A percentile compares a stretch with the other conserved stretches of the same genome.
These are phyloP conservation scores for Rubia peregrina DNA, from an alignment of 305 asterid genomes.

Conservation along the genomic window DNA sequence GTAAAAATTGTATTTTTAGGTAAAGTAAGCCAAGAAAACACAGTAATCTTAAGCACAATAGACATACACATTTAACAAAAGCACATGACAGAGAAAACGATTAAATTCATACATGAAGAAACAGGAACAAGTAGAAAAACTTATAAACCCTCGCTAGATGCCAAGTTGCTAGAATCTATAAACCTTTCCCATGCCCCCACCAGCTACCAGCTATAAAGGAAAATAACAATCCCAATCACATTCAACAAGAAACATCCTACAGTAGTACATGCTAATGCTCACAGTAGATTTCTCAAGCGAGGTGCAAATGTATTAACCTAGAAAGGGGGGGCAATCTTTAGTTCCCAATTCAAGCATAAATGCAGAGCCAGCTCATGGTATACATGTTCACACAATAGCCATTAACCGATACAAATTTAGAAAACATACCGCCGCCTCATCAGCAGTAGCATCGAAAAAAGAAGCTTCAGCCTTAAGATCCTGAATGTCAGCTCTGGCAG, in stretches of 20 bases:
- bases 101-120: not conserved
- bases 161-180: not conserved
- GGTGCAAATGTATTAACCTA: not conserved
- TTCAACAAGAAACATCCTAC: not conserved
- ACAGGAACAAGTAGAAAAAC: not conserved
- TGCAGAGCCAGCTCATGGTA: not conserved
- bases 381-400: too few relatives aligned
- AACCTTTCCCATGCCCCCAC: not conserved
- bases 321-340: not conserved
- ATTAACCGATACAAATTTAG: slow-evolving; percentile 10
- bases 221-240: not conserved
- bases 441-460: slow-evolving; percentile 65
- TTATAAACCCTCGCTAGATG: not conserved
- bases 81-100: not conserved
- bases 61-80: not conserved
- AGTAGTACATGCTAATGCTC: not conserved
- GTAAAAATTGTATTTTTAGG: not conserved
- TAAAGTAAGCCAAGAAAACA: too few relatives aligned
- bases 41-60: not conserved
- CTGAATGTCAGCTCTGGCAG: slow-evolving; percentile 57
- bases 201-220: not conserved
- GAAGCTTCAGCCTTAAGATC: slow-evolving; percentile 76
- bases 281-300: not conserved
- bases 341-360: not conserved
- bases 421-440: slow-evolving; percentile 60